Evolutionary conservation across 1,284 basidiomycete species (phyloP).

Genomic region (Afroboletus lepidellus): DNA sequence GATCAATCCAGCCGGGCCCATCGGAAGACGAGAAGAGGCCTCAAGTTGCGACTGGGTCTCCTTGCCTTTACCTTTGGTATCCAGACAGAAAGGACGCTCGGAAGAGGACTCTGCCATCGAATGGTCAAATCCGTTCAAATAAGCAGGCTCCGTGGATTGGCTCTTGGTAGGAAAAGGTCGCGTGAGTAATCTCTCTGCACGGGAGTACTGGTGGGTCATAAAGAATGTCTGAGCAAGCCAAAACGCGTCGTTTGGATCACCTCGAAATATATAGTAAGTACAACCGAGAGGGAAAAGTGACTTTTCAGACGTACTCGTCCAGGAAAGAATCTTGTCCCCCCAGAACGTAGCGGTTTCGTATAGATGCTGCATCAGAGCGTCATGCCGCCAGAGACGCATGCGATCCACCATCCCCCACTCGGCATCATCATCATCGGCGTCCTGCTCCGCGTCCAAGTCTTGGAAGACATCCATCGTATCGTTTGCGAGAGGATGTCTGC

Average conservation of each 20-base stretch:
- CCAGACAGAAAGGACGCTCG: constrained; percentile 27
- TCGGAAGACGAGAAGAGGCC: constrained; percentile 56
- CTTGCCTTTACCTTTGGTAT: constrained; percentile 58
- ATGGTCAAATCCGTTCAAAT: constrained; percentile 45
- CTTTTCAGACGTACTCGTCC: constrained; percentile 76
- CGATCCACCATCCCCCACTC: constrained; percentile 88
- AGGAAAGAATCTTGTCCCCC: constrained; percentile 94
- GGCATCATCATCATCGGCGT: constrained; percentile 45
- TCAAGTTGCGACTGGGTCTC: constrained; percentile 46
- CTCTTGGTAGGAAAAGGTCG: constrained; percentile 67
- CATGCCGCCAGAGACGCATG: constrained; percentile 96
- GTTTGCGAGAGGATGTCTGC: constrained; percentile 69
- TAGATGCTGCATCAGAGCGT: constrained; percentile 96
- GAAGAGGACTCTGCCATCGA: constrained; percentile 23
- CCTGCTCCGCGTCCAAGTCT: constrained; percentile 58
- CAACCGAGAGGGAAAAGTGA: not conserved
- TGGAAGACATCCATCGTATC: constrained; percentile 76
- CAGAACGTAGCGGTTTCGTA: constrained; percentile 98
- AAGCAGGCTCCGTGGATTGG: constrained; percentile 39
- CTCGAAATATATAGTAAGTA: constrained; percentile 42
- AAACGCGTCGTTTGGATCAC: constrained; percentile 95
- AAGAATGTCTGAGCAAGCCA: constrained; percentile 99
- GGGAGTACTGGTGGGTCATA: constrained; percentile 90
- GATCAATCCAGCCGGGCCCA: constrained; percentile 65
- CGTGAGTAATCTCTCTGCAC: constrained; percentile 89